These are phyloP conservation scores for Trichoderma pleuroti DNA, from an alignment of 2,329 filamentous ascomycete genomes.

Conservation along the genomic window DNA sequence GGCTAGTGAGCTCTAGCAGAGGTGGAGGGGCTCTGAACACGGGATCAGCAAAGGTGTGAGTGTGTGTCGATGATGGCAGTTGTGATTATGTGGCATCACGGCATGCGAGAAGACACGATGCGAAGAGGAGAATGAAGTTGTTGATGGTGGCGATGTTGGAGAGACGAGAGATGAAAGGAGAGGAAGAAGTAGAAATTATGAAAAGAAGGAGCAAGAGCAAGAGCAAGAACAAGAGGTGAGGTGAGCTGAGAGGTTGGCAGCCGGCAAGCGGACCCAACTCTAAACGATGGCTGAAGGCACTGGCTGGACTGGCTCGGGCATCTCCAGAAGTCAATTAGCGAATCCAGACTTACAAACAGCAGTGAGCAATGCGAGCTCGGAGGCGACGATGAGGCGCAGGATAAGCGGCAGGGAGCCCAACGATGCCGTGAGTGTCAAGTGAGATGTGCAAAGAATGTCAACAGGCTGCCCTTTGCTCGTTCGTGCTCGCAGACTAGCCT, in stretches of 20 bases:
- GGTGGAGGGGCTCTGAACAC: conserved; percentile 20
- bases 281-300: not conserved
- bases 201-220: not conserved
- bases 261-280: not conserved
- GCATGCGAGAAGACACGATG: not conserved
- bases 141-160: not conserved
- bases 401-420: not conserved
- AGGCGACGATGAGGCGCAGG: not conserved
- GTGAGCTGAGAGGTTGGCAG: not conserved
- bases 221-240: not conserved
- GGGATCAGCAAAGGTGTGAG: conserved; percentile 9
- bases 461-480: not conserved
- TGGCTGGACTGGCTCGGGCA: not conserved
- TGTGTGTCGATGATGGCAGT: conserved; percentile 8
- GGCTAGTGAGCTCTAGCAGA: conserved; percentile 18
- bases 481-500: not conserved
- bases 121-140: not conserved
- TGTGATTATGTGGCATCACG: not conserved
- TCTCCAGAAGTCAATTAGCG: not conserved
- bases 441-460: not conserved
- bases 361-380: not conserved
- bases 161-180: not conserved
- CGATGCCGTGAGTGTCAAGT: too few relatives aligned
- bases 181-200: not conserved
- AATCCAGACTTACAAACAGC: not conserved